Conservation (phyloP, 352 stramenopile species). For the Phytophthora foliorum region DNA sequence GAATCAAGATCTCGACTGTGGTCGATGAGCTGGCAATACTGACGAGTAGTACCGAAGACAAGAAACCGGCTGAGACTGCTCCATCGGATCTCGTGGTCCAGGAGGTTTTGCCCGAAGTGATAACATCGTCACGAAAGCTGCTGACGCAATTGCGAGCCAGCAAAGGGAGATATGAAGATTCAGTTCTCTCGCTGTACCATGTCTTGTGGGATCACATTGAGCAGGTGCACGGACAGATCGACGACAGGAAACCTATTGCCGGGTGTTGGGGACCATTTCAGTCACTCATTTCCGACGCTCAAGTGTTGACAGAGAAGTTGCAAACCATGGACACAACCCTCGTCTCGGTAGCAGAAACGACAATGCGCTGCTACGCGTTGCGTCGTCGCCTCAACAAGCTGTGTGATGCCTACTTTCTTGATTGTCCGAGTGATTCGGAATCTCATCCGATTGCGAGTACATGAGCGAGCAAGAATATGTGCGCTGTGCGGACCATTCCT, state of each 20-base stretch:
- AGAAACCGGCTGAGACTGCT: background rate
- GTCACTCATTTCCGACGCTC: background rate
- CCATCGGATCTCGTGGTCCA: background rate
- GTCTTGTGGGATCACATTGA: constrained; percentile 3
- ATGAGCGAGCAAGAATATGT: too few species aligned
- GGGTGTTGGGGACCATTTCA: background rate
- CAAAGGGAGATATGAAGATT: background rate
- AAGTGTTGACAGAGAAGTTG: constrained; percentile 1
- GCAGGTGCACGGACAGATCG: background rate
- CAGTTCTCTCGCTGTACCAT: background rate
- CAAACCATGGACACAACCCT: background rate
- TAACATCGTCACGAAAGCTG: background rate
- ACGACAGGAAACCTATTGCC: background rate
- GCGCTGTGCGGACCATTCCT: too few species aligned
- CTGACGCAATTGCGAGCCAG: too few species aligned
- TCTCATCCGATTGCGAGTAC: too few species aligned
- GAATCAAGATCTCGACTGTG: constrained; percentile 22
- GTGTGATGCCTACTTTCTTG: background rate
- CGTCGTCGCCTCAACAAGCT: constrained; percentile 12
- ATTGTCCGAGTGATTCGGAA: too few species aligned
- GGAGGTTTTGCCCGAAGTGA: background rate
- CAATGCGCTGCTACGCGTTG: constrained; percentile 6
- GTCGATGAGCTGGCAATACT: constrained; percentile 9
- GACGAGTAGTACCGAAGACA: background rate
- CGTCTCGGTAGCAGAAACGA: background rate